These are phyloP conservation scores for Metarhizium rileyi DNA, from an alignment of 2,329 filamentous ascomycete species.

Conservation along the genomic window DNA sequence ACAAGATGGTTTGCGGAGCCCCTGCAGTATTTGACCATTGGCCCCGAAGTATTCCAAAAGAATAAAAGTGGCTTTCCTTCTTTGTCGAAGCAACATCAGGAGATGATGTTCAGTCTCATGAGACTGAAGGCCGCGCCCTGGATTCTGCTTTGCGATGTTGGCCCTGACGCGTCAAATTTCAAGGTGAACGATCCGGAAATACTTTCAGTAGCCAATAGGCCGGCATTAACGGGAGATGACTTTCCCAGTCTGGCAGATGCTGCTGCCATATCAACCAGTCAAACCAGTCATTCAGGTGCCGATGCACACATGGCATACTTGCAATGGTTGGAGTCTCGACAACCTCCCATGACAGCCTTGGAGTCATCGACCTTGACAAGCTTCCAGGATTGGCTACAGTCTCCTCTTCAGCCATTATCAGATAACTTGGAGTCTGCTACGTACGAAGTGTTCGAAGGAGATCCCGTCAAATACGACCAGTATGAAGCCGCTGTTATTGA, in stretches of 20 bases:
- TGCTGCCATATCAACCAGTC: constrained; percentile 1
- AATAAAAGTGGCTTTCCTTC: constrained; percentile 54
- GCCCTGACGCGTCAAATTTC: constrained; percentile 32
- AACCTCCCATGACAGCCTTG: constrained; percentile 49
- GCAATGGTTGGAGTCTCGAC: constrained; percentile 72
- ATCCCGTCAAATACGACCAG: constrained; percentile 95
- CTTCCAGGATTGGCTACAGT: constrained; percentile 91
- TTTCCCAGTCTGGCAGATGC: constrained; percentile 65
- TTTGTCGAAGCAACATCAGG: constrained; percentile 52
- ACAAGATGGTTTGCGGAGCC: constrained; percentile 62
- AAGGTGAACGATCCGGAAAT: constrained; percentile 14
- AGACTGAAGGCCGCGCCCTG: constrained; percentile 53
- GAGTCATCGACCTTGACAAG: constrained; percentile 43
- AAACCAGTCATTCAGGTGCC: constrained; percentile 20
- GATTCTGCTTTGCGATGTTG: constrained; percentile 53
- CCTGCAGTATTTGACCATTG: constrained; percentile 50
- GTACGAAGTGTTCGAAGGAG: constrained; percentile 97
- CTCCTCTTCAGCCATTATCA: constrained; percentile 84
- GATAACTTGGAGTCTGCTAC: constrained; percentile 96
- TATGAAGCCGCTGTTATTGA: constrained; percentile 79
- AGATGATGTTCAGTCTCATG: constrained; percentile 53
- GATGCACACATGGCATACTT: constrained; percentile 65
- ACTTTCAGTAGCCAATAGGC: constrained; percentile 17
- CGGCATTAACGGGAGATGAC: constrained; percentile 34
- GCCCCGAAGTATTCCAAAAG: constrained; percentile 42